These are phyloP conservation scores for Claviceps sorghi DNA, from an alignment of 2,329 filamentous ascomycete genomes.

Conservation along the genomic window DNA sequence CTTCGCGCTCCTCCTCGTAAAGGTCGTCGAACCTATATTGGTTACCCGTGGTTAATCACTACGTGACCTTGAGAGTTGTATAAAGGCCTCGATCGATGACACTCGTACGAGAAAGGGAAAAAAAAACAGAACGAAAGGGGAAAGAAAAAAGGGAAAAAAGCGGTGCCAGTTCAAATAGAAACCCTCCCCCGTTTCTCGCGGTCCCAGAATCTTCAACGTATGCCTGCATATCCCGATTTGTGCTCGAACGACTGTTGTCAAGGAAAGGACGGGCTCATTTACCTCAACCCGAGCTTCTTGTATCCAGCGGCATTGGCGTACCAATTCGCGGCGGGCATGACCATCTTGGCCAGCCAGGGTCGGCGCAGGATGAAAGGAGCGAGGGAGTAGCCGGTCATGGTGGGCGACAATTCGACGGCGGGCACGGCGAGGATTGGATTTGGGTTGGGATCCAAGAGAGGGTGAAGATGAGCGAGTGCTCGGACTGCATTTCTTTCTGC, in stretches of 20 bases:
- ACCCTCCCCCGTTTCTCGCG: no score
- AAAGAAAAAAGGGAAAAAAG: no score
- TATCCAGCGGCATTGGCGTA: slow-evolving; percentile 84
- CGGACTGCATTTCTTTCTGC: slow-evolving; percentile 7
- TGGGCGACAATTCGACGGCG: slow-evolving; percentile 16
- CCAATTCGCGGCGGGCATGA: slow-evolving; percentile 76
- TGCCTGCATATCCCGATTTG: neutral
- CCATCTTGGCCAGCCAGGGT: slow-evolving; percentile 64
- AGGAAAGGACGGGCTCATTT: slow-evolving; percentile 14
- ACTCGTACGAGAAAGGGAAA: neutral
- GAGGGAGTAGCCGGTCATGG: slow-evolving; percentile 55
- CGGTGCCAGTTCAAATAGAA: no score
- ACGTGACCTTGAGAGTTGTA: neutral
- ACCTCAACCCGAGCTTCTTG: slow-evolving; percentile 84
- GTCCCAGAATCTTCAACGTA: no score
- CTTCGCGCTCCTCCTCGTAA: slow-evolving; percentile 81
- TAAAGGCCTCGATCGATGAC: neutral
- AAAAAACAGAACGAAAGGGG: no score
- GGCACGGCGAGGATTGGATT: neutral
- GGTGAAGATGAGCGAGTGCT: slow-evolving; percentile 7
- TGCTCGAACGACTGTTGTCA: neutral
- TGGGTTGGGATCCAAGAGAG: slow-evolving; percentile 4
- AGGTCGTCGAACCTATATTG: slow-evolving; percentile 80
- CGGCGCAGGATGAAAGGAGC: slow-evolving; percentile 66
- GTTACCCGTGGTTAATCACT: slow-evolving; percentile 11